Evolutionary conservation across 345 rosid species (phyloP), one percentile per base, ranked within the genome.

Genomic region (Barbarea vulgaris): DNA sequence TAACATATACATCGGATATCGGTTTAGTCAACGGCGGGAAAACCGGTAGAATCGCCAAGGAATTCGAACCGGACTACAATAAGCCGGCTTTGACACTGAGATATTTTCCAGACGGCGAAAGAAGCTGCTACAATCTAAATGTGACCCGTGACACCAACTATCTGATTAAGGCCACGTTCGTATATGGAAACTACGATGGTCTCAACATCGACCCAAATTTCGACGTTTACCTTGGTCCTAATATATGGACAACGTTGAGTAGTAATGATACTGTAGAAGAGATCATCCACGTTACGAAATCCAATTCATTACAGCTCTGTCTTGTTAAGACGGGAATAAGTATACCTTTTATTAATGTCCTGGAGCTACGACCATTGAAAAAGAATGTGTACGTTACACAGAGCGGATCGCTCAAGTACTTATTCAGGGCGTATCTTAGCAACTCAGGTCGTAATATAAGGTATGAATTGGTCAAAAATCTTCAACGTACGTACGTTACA

Each of bases 181-280:
- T 31, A 13, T 74, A 81, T 28, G 85, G 85, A 50, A 77, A 84
- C 30, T 81, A 84, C 4, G 87, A 84, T 31, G 67, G 70, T 12
- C 34, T 53, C 17, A 52, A 54, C 1, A 13, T 24, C 4, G 41
- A 4, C 24, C 87, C 86, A 0, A 18, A 48, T 2, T 83, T 81
- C 3, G 80, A 81, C 22, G 34, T 79, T 2, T 64, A 74, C 67
- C 5, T 79, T 0, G 87, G 82, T n/a, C 78, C 69, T 0, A 77
- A 74, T 50, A 3, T 66, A 9, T 84, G 83, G 83, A 37, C 18
- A 21, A 76, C 72, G 13, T 77, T 84, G 53, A 65, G 36, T 44
- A 6, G 6, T 11, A 11, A 55, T 52, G 33, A 51, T 10, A n/a
- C 64, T 13, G 0, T 15, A 3, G 24, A 53, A 39, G 87, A 84